These are phyloP conservation scores for Aspergillus ellipticus DNA, from an alignment of 495 filamentous ascomycete genomes.

Conservation along the genomic window DNA sequence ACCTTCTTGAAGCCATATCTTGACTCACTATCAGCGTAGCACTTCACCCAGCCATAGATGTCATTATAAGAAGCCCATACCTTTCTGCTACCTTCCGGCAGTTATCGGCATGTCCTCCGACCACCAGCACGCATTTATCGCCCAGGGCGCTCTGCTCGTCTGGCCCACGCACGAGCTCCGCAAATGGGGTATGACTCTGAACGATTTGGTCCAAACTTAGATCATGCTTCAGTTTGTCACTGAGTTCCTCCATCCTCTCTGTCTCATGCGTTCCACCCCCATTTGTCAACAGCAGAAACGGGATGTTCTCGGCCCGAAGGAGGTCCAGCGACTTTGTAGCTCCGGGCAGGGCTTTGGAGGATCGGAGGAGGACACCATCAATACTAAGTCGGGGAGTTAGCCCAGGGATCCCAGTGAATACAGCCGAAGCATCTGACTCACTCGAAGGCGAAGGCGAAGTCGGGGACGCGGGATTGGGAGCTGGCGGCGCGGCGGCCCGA, in stretches of 20 bases:
- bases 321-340: constrained; percentile 70
- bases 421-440: constrained; percentile 36
- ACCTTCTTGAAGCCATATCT: constrained; percentile 84
- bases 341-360: constrained; percentile 72
- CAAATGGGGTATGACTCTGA: constrained; percentile 83
- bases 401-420: neutral
- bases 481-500: constrained; percentile 25
- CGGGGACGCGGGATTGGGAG: constrained; percentile 39
- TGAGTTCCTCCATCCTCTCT: constrained; percentile 67
- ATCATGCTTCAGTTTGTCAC: constrained; percentile 54
- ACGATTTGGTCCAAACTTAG: constrained; percentile 66
- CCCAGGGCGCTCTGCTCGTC: constrained; percentile 42
- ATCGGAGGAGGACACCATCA: constrained; percentile 92
- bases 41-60: neutral
- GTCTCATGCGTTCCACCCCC: constrained; percentile 78
- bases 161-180: constrained; percentile 43
- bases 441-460: constrained; percentile 86
- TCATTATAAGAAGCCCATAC: constrained; percentile 21
- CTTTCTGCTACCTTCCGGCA: constrained; percentile 72
- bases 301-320: constrained; percentile 67
- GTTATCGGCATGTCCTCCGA: constrained; percentile 73
- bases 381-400: constrained; percentile 52
- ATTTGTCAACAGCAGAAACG: constrained; percentile 85
- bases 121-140: constrained; percentile 74
- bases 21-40: neutral